Evolutionary conservation across 352 stramenopile genomes (phyloP), one percentile per base, ranked within the genome.

Genomic region (Globisporangium orthogonon): DNA sequence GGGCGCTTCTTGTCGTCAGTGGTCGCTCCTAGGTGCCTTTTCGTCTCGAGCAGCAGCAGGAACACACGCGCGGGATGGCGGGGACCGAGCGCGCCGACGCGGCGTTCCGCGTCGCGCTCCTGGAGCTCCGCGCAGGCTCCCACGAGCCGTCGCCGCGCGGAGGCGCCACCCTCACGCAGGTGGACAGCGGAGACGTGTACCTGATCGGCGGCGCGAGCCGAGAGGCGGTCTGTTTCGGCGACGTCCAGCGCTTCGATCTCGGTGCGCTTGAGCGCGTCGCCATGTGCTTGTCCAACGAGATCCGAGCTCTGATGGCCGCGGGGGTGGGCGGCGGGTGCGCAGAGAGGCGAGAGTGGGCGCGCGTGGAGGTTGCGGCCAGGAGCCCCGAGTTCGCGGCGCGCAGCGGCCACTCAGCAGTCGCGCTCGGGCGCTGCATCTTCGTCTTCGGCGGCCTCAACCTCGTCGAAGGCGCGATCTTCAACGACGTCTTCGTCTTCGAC

Each of bases 391-490:
- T 91, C 4, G 41, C 65, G n/a, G 50, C 81, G 41, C 74, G 76
- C n/a, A 89, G 78, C 30, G 78, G 78, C 9, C 78, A 91, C 57
- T 83, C 78, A 5, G 67, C 78, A 1, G 62, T 89, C 15, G 67
- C 73, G 4, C 48, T 87, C 45, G 81, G 66, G 0, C 18, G 46
- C 3, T 43, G 60, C 14, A 77, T 88, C 52, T 63, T 70, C 48
- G 68, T 89, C n/a, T 87, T 89, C 46, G 77, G 81, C 0, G 81
- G 81, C 2, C 63, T 87, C n/a, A 73, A 89, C 56, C 52, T 70
- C 1, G 60, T 57, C 3, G 56, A 60, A 0, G 63, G 69, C 30
- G 60, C 66, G 23, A 63, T 87, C n/a, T 89, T 76, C 68, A 83
- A 84, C 35, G 73, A 86, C 48, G 50, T 86, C 1, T 58, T 74